A percentile compares a stretch with the other conserved stretches of the same genome.
Conservation (phyloP, 2,329 filamentous ascomycete genomes). For the Dactylonectria macrodidyma region DNA sequence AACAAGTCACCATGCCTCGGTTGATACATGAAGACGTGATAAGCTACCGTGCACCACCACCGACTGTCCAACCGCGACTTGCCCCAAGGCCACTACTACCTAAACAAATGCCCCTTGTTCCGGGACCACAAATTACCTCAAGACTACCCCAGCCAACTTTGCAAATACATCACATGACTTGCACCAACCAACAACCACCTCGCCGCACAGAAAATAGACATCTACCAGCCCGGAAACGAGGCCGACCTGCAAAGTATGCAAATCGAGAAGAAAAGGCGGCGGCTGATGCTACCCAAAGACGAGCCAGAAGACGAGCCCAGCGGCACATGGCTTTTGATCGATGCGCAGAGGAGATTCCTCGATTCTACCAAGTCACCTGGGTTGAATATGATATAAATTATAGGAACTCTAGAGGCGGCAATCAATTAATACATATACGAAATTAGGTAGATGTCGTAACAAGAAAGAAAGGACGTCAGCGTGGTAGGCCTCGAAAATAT, state of each 20-base stretch:
- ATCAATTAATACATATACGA: no score
- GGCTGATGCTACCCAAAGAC: conserved; percentile 13
- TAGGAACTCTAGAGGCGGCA: no score
- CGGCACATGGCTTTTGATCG: neutral
- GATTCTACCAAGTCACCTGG: conserved; percentile 2
- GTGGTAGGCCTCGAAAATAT: neutral
- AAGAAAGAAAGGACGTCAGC: neutral
- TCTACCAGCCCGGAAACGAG: conserved; percentile 5
- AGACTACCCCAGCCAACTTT: conserved; percentile 12
- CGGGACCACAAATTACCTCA: neutral
- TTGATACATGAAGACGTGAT: no score
- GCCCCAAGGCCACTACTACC: neutral
- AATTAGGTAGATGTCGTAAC: no score
- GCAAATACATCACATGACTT: conserved; percentile 11
- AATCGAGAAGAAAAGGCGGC: conserved; percentile 20
- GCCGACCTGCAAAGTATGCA: conserved; percentile 16
- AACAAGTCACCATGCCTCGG: neutral
- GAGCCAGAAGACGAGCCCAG: conserved; percentile 8
- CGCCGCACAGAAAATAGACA: conserved; percentile 9
- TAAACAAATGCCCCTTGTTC: neutral
- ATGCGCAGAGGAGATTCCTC: neutral
- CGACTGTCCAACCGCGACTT: neutral
- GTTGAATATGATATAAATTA: no score
- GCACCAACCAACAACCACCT: conserved; percentile 7
- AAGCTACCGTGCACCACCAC: neutral